Percentiles rank a stretch among this genome's conserved stretches.
These are phyloP conservation scores for Murraya paniculata DNA, from an alignment of 345 rosid genomes.

Conservation along the genomic window DNA sequence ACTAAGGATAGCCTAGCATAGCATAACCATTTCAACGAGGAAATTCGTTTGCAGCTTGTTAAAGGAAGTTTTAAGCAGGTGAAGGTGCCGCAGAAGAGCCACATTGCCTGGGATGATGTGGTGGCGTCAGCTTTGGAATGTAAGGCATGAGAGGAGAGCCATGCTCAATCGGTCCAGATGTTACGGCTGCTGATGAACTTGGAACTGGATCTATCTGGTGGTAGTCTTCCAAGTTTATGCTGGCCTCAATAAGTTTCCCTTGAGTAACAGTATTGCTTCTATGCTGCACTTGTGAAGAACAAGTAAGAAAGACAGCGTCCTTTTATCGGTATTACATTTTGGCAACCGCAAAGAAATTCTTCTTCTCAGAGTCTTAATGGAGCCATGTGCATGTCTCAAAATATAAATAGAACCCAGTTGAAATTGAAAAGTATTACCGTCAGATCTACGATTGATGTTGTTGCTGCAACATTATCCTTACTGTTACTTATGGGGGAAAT, in stretches of 20 bases:
- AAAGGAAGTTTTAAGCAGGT: conserved; percentile 3
- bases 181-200: neutral
- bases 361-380: neutral
- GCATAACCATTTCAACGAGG: neutral
- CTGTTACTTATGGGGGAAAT: neutral
- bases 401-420: neutral
- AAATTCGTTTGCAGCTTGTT: neutral
- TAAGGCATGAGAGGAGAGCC: conserved; percentile 10
- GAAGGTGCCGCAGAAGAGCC: neutral
- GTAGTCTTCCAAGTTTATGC: conserved; percentile 12
- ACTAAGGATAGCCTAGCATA: neutral
- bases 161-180: conserved; percentile 5
- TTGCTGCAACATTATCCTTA: neutral
- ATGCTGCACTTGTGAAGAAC: neutral
- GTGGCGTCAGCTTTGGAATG: conserved; percentile 16
- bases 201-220: conserved; percentile 6
- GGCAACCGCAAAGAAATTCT: neutral
- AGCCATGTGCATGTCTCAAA: neutral
- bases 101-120: neutral
- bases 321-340: neutral
- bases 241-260: neutral
- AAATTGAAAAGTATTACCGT: neutral
- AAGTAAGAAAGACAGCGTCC: neutral
- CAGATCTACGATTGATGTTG: neutral
- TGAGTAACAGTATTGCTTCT: neutral